phyloP scores from a whole-genome alignment of 768 basidiomycete species.

The Suillus paluster region DNA sequence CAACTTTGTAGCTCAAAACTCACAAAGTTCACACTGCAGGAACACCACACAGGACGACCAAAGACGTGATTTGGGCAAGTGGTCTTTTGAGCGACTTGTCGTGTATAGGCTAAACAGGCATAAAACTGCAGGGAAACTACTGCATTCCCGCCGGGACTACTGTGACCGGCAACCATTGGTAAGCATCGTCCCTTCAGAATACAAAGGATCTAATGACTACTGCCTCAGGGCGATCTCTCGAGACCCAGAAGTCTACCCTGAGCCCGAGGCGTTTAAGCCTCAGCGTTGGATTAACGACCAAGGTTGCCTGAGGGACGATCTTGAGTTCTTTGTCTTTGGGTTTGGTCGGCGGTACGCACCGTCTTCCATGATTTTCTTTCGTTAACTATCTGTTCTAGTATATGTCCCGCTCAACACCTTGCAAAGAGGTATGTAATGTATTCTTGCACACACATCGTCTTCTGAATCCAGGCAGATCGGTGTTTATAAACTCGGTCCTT shows the following conservation, averaged over 20 bases:
- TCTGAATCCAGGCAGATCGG: slow-evolving; percentile 41
- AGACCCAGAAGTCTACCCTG: slow-evolving; percentile 52
- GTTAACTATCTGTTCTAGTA: slow-evolving; percentile 29
- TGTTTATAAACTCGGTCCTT: slow-evolving; percentile 62
- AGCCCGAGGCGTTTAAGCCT: slow-evolving; percentile 58
- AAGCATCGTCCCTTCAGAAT: neutral
- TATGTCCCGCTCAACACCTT: slow-evolving; percentile 38
- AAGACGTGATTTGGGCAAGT: slow-evolving; percentile 62
- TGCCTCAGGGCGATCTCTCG: slow-evolving; percentile 51
- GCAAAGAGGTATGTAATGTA: slow-evolving; percentile 36
- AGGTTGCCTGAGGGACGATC: slow-evolving; percentile 49
- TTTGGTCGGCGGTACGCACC: slow-evolving; percentile 47
- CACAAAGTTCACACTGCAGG: slow-evolving; percentile 32
- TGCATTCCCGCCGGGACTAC: slow-evolving; percentile 25
- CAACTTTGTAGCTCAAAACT: no score
- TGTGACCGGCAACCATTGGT: slow-evolving; percentile 26
- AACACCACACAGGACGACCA: slow-evolving; percentile 62
- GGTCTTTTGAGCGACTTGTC: neutral
- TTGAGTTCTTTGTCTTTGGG: slow-evolving; percentile 54
- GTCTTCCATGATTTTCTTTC: neutral
- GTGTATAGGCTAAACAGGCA: neutral
- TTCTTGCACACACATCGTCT: neutral
- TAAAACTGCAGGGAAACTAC: slow-evolving; percentile 22
- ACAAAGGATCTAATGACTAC: neutral
- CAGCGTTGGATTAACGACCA: slow-evolving; percentile 55